phyloP scores from a whole-genome alignment of 169 alveolate species.

The Cryptosporidium parvum region DNA sequence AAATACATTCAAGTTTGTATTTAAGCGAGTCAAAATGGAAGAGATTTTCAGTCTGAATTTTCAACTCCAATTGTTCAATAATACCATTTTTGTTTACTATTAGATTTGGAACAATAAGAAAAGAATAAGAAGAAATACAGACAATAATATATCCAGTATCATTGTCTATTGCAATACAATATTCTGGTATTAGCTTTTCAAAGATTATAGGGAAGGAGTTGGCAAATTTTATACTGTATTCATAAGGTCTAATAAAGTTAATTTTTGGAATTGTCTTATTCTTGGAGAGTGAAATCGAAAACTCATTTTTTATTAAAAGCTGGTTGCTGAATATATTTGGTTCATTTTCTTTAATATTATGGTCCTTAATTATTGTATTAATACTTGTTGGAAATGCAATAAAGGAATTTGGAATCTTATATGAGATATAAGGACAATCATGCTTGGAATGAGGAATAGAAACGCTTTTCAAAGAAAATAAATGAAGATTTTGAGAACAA shows the following conservation, averaged over 20 bases:
- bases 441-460: slow-evolving; percentile 34
- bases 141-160: slow-evolving; percentile 30
- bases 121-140: background rate
- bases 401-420: background rate
- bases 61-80: slow-evolving; percentile 21
- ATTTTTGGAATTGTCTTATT: background rate
- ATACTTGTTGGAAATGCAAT: background rate
- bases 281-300: background rate
- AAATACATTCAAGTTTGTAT: slow-evolving; percentile 24
- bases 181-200: slow-evolving; percentile 14
- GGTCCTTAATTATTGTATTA: background rate
- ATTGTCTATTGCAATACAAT: slow-evolving; percentile 3
- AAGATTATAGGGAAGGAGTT: background rate
- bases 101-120: slow-evolving; percentile 28
- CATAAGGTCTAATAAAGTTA: background rate
- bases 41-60: slow-evolving; percentile 4
- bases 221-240: background rate
- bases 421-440: background rate
- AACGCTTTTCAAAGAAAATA: slow-evolving; percentile 20
- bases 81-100: background rate
- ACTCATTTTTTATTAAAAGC: slow-evolving; percentile 5
- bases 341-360: background rate
- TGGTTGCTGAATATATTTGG: background rate
- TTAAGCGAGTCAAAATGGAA: slow-evolving; percentile 3
- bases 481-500: slow-evolving; percentile 5